A percentile compares a stretch with the other conserved stretches of the same genome.
Evolutionary conservation across 768 basidiomycete species (phyloP).

Genomic region (Asterophora parasitica): DNA sequence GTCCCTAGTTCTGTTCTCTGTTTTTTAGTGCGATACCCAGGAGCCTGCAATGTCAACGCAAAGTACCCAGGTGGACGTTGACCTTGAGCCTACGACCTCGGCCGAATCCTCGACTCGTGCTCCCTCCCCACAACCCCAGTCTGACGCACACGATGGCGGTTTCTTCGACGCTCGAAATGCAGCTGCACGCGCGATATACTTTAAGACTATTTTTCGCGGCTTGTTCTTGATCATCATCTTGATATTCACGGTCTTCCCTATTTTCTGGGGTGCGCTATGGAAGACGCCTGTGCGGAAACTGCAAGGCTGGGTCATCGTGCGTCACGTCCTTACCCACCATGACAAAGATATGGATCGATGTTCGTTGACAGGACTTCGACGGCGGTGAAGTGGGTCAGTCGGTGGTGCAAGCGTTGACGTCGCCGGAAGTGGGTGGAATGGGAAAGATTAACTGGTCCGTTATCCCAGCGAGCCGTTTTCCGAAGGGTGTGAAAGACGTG

Average conservation of each 20-base stretch:
- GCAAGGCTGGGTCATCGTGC: slow-evolving; percentile 47
- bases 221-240: slow-evolving; percentile 31
- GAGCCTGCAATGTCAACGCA: too few relatives aligned
- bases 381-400: slow-evolving; percentile 37
- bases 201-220: slow-evolving; percentile 34
- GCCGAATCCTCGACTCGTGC: too few relatives aligned
- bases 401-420: slow-evolving; percentile 30
- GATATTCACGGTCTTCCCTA: slow-evolving; percentile 33
- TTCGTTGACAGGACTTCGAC: slow-evolving; percentile 42
- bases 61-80: too few relatives aligned
- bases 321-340: slow-evolving; percentile 8
- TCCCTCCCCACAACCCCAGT: too few relatives aligned
- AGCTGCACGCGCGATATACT: slow-evolving; percentile 30
- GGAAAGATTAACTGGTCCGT: slow-evolving; percentile 33
- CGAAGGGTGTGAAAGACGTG: slow-evolving; percentile 34
- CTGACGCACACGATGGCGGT: too few relatives aligned
- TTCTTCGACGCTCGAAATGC: too few relatives aligned
- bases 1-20: too few relatives aligned
- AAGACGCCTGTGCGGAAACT: slow-evolving; percentile 36
- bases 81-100: too few relatives aligned
- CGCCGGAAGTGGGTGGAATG: slow-evolving; percentile 19
- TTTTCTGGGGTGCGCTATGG: slow-evolving; percentile 56
- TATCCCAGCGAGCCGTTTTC: slow-evolving; percentile 28
- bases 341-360: neutral
- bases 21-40: too few relatives aligned